Base-by-base conservation (phyloP, 1,284 basidiomycete species). In the Sporisorium exsertum region DNA sequence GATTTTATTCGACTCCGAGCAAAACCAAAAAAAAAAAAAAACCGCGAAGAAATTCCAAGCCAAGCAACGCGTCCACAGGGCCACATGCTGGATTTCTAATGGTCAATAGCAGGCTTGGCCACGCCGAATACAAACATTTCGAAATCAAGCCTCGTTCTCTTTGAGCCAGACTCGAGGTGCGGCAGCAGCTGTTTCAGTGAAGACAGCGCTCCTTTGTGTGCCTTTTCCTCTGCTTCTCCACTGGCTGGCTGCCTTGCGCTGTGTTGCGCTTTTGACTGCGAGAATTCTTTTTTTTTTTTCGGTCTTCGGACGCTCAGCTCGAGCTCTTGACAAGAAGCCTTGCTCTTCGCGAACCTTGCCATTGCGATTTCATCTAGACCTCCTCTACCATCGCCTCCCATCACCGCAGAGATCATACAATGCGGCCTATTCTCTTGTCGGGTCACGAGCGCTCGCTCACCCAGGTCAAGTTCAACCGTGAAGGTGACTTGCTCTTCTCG, bases 401-500 rank as follows among this genome's bases (percentile, higher is more conserved):
- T 15, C 53, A 60, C 58, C 64, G 58, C 64, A 53, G 27, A 49
- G 49, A 29, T 29, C 42, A 43, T 18, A 58, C 32, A 57, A 58
- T 57, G 43, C 61, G 67, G 67, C 67, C 67, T 40, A 70, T 70
- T 24, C 79, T 87, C 43, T 82, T 85, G 47, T 81, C 87, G 92
- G 95, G 96, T 78, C 96, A 99, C 88, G 95, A 98, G 89, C 94
- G 96, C 84, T 94, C 97, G 68, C 89, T 99, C 84, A 97, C 95
- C n/a, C 86, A 87, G 84, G 81, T 87, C 84, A 86, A 86, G 75
- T 87, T 95, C 90, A 99, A 99, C 89, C 88, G 89, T 64, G 96
- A 99, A 86, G 96, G 96, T 77, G 96, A 99, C 87, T 89, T 99
- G 15, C 89, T 99, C 63, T 98, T 99, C 87, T 92, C 95, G 29